Base-by-base conservation (phyloP, 2,329 filamentous ascomycete genomes). In the Talaromyces sp. region DNA sequence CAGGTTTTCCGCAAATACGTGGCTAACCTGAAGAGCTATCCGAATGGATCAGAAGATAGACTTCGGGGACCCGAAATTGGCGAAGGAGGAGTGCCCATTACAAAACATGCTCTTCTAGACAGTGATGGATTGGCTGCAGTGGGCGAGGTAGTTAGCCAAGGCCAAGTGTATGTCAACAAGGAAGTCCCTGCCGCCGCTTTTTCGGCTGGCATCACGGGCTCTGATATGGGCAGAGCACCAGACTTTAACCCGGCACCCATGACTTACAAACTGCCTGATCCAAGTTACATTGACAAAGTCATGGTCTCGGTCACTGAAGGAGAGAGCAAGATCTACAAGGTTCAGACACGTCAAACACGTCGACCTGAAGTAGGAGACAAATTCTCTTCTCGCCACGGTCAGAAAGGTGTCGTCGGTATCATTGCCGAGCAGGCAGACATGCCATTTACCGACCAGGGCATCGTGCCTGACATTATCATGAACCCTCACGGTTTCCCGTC, bases 401-500 rank as follows among this genome's bases (percentile, higher is more conserved):
- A 99, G 74, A 99, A 99, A 78, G 95, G 95, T 81, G 95, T 98
- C 22, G 93, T 96, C 1, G 95, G 95, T 64, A 94, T 98, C 71
- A 97, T 99, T 66, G 93, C 94, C 19, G 91, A 97, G 68, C 94
- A 98, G 79, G 93, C 95, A 74, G 95, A 99, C 75, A 90, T 99
- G 88, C 95, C 95, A 0, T 99, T 99, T 81, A 90, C 90, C 41
- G 95, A 99, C 78, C 83, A 85, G 61, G 96, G 95, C 2, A 87
- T 99, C 70, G 90, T 89, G n/a, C 95, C 95, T 0, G 95, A 99
- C 78, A 97, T 99, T 70, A 99, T 99, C 86, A 99, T 99, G 95
- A 99, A 99, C 82, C 95, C 96, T 0, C 95, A 99, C 81, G 95
- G 95, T 88, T 99, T 99, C 85, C 95, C 95, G 1, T 98, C 94